These are phyloP conservation scores for Hordeum vulgare DNA, from an alignment of 176 grass and related monocot genomes.

Conservation along the genomic window DNA sequence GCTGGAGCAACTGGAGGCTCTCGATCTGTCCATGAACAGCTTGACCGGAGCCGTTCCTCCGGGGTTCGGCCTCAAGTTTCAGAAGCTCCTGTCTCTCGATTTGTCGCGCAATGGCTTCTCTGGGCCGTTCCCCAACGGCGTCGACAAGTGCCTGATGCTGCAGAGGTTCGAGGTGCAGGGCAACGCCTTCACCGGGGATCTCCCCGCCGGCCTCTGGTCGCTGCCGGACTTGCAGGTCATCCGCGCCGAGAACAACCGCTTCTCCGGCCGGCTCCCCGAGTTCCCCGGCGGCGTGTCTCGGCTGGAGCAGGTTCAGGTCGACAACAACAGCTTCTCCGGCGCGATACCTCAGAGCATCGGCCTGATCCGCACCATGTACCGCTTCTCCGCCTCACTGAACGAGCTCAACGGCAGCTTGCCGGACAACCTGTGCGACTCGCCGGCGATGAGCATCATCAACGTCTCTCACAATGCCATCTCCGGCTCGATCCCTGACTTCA, in stretches of 20 bases:
- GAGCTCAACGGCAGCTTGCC: constrained; percentile 51
- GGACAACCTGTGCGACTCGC: constrained; percentile 53
- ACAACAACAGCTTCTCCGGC: constrained; percentile 67
- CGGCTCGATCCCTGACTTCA: constrained; percentile 42
- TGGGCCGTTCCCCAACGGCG: constrained; percentile 49
- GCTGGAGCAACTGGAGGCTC: constrained; percentile 48
- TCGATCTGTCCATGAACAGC: constrained; percentile 69
- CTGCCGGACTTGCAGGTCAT: constrained; percentile 55
- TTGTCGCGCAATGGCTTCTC: constrained; percentile 53
- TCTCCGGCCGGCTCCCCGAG: constrained; percentile 46
- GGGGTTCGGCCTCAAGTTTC: constrained; percentile 39
- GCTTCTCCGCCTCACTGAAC: constrained; percentile 66
- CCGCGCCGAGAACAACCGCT: constrained; percentile 51
- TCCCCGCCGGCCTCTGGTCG: constrained; percentile 61
- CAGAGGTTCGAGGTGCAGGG: constrained; percentile 65
- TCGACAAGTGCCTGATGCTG: constrained; percentile 38
- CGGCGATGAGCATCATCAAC: constrained; percentile 69
- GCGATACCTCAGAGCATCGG: constrained; percentile 48
- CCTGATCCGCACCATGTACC: constrained; percentile 54
- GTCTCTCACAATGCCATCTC: constrained; percentile 63
- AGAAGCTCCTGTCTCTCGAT: constrained; percentile 44
- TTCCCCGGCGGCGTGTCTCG: constrained; percentile 25
- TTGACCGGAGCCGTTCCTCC: constrained; percentile 43
- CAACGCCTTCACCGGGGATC: constrained; percentile 51
- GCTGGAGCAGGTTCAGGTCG: constrained; percentile 71